Percentiles rank a stretch among this genome's conserved stretches.
Conservation (phyloP, 2,329 filamentous ascomycete genomes). For the Fusarium protoensiforme region DNA sequence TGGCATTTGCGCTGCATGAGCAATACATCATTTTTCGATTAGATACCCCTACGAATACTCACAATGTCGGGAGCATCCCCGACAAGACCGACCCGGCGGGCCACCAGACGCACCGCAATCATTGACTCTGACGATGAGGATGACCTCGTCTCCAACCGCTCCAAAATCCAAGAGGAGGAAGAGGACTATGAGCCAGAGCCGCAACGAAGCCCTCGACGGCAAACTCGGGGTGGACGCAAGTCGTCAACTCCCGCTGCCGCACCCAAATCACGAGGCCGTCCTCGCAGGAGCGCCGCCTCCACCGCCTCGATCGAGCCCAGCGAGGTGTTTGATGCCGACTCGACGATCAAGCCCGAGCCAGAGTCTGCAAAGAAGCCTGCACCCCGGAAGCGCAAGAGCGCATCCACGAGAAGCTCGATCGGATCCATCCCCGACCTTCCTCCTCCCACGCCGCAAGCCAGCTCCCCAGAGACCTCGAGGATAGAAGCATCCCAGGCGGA, state of each 20-base stretch:
- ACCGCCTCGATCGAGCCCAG: constrained; percentile 48
- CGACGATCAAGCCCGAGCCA: constrained; percentile 47
- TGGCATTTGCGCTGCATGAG: background rate
- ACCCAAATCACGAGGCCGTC: constrained; percentile 52
- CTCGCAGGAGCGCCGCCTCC: constrained; percentile 55
- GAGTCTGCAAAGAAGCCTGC: constrained; percentile 56
- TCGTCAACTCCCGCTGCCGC: constrained; percentile 59
- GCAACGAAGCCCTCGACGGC: constrained; percentile 65
- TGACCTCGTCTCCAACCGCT: constrained; percentile 63
- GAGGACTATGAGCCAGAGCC: constrained; percentile 84
- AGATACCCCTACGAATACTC: background rate
- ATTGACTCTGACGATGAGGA: constrained; percentile 86
- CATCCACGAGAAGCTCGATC: constrained; percentile 54
- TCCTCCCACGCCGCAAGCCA: constrained; percentile 61
- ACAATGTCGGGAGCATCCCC: constrained; percentile 48
- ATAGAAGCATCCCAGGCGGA: constrained; percentile 73
- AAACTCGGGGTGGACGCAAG: constrained; percentile 53
- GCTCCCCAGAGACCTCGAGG: constrained; percentile 67
- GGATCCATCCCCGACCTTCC: constrained; percentile 53
- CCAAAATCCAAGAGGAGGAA: constrained; percentile 67
- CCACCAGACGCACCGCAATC: constrained; percentile 76
- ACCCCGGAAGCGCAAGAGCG: constrained; percentile 76
- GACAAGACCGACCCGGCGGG: constrained; percentile 54
- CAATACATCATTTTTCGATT: background rate
- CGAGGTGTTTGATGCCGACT: constrained; percentile 48